Base-by-base conservation (phyloP, 2,329 filamentous ascomycete genomes). In the Chaetoscypha palmicola region DNA sequence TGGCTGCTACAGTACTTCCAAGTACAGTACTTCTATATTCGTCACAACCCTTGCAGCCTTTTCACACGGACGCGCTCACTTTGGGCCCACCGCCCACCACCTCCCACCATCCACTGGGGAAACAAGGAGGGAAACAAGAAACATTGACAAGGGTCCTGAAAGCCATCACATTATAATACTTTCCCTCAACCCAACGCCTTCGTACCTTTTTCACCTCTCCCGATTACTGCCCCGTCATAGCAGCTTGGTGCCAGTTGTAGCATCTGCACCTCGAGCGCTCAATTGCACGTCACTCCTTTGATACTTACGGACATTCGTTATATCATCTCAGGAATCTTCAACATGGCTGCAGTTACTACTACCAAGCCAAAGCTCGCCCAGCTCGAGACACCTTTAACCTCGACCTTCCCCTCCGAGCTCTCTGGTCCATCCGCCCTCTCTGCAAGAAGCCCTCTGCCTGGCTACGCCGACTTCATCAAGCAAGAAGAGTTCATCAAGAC, bases 401-500 rank as follows among this genome's bases (percentile, higher is more conserved):
- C 74, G 51, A 78, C 73, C 41, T 83, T 82, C 58, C 73, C 73
- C 14, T 76, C 72, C 4, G 71, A 75, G 52, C 62, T 83, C 64
- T 58, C 74, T 72, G 31, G 23, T 7, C 17, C 20, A 16, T 32
- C 38, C 3, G 63, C 72, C 73, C 53, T 72, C 74, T 55, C 78
- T 51, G 77, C 81, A 36, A 77, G 75, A 53, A 90, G 82, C 52
- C 86, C 86, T 38, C 72, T 85, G 59, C 80, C 80, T 38, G 70
- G 68, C 39, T 72, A 72, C 36, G 71, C 77, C 16, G 68, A 72
- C 43, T 73, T 76, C 56, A 77, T 90, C 70, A 91, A 90, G 65
- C 68, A 84, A 55, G 73, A 83, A 45, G 76, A 81, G 47, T 66
- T 72, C 34, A 66, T 79, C 46, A 83, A 81, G 67, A 96, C 90